Evolutionary conservation across 2,329 filamentous ascomycete species (phyloP).

Genomic region (Fusarium udum): DNA sequence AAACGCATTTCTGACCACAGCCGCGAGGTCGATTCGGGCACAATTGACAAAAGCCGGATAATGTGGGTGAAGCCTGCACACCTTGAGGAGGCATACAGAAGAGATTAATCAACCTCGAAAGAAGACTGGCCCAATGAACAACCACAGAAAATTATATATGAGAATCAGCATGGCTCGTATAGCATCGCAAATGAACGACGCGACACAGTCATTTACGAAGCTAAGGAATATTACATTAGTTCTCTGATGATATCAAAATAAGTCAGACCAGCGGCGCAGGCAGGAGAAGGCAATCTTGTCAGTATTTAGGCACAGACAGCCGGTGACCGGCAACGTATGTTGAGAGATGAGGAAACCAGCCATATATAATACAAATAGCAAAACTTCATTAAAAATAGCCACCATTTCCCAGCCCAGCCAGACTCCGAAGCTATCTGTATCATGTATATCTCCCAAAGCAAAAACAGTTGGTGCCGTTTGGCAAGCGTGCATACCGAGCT

Average conservation of each 20-base stretch:
- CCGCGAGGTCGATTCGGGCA: not conserved
- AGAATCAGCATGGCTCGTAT: not conserved
- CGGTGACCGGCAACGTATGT: not conserved
- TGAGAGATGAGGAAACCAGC: not conserved
- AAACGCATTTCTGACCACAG: not conserved
- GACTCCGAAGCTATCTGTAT: not conserved
- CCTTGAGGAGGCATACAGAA: not conserved
- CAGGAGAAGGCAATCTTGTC: not conserved
- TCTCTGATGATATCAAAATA: not conserved
- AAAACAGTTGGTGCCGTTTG: not conserved
- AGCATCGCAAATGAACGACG: not conserved
- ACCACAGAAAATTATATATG: not conserved
- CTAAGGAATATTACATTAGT: not conserved
- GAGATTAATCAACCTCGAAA: not conserved
- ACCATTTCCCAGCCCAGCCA: not conserved
- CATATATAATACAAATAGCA: not conserved
- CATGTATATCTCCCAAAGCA: not conserved
- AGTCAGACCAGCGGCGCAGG: not conserved
- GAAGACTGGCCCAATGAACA: not conserved
- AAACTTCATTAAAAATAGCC: not conserved
- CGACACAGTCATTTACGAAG: not conserved
- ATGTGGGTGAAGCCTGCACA: not conserved
- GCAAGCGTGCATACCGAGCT: not conserved
- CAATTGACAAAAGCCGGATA: not conserved
- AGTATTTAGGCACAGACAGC: not conserved